Evolutionary conservation across 305 asterid genomes (phyloP).

Genomic region (Coffea humblotiana): DNA sequence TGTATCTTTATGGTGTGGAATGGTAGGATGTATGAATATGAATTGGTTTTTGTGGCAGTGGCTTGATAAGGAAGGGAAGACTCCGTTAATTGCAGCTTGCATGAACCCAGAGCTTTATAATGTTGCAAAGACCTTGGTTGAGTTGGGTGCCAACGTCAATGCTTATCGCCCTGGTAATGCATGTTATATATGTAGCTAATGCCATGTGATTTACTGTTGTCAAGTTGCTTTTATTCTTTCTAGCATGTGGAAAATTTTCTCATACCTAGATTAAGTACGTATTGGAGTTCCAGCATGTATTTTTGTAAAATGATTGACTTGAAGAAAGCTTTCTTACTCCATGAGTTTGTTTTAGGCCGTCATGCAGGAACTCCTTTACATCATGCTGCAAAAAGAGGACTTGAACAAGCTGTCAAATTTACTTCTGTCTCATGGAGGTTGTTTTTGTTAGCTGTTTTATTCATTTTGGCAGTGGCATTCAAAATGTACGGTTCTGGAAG

Average conservation of each 20-base stretch:
- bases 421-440: conserved; percentile 95
- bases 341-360: conserved; percentile 48
- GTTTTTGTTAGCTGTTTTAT: not conserved
- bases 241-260: conserved; percentile 3
- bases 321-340: not conserved
- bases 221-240: not conserved
- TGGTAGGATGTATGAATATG: not conserved
- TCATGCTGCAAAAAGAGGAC: conserved; percentile 98
- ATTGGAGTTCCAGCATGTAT: not conserved
- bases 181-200: not conserved
- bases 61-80: conserved; percentile 82
- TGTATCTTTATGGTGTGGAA: not conserved
- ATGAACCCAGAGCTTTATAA: conserved; percentile 62
- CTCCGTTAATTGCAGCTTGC: conserved; percentile 81
- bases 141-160: conserved; percentile 88
- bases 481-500: not conserved
- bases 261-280: not conserved
- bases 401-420: conserved; percentile 78
- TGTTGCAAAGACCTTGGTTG: conserved; percentile 81
- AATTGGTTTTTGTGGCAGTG: conserved; percentile 60
- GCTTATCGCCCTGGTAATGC: conserved; percentile 77
- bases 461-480: not conserved
- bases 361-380: conserved; percentile 95
- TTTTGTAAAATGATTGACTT: not conserved
- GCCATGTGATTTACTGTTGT: not conserved